These are phyloP conservation scores for Pulveroboletus frians DNA, from an alignment of 768 basidiomycete species.

Conservation along the genomic window DNA sequence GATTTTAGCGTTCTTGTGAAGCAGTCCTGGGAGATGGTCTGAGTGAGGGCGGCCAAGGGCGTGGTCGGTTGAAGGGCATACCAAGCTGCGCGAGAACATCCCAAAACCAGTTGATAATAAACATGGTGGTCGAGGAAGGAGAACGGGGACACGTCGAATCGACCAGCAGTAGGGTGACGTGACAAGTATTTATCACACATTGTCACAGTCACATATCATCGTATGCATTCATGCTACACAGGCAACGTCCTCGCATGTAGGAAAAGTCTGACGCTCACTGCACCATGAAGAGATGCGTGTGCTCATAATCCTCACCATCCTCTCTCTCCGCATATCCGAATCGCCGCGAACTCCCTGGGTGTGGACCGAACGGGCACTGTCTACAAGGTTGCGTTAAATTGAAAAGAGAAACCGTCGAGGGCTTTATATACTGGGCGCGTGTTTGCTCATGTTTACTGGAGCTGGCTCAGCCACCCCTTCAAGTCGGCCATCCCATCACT, in stretches of 20 bases:
- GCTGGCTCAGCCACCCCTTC: constrained; percentile 45
- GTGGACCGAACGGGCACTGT: constrained; percentile 62
- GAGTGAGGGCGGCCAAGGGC: not conserved
- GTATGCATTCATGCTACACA: not conserved
- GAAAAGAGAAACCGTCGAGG: not conserved
- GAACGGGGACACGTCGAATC: constrained; percentile 18
- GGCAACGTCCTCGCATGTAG: constrained; percentile 37
- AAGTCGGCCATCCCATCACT: constrained; percentile 40
- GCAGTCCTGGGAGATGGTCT: constrained; percentile 51
- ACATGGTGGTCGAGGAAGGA: constrained; percentile 46
- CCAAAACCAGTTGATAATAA: constrained; percentile 94
- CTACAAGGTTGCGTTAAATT: constrained; percentile 54
- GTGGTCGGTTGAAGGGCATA: constrained; percentile 34
- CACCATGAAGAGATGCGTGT: constrained; percentile 48
- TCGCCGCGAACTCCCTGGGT: constrained; percentile 53
- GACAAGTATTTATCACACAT: constrained; percentile 10
- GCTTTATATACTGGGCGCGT: constrained; percentile 15
- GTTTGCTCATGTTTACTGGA: constrained; percentile 28
- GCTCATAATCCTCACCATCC: constrained; percentile 56
- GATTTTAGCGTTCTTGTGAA: constrained; percentile 99
- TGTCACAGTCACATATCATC: constrained; percentile 6
- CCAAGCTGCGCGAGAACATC: constrained; percentile 92
- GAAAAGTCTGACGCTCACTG: constrained; percentile 62
- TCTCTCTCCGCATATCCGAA: constrained; percentile 63
- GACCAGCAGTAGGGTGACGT: constrained; percentile 14